Base-by-base conservation (phyloP, 345 rosid species). In the Euphorbia peplus region DNA sequence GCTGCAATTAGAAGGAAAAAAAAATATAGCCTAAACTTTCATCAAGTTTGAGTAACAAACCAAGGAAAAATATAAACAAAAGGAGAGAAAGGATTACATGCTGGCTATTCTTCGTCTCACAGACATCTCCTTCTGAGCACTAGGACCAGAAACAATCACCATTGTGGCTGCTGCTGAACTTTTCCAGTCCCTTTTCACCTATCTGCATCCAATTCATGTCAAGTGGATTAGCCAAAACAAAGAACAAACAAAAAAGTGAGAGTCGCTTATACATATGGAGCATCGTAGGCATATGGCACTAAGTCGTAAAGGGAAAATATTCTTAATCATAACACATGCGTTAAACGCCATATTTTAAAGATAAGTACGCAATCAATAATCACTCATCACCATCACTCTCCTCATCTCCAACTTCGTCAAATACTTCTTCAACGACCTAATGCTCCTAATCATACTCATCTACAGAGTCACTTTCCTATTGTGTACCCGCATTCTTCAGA, bases 51-150 rank as follows among this genome's bases (percentile, higher is more conserved):
- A 15, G 5, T 63, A 32, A 30, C 12, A 37, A 13, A 42, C 8
- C 12, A 7, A 44, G 12, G 60, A 16, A 28, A 37, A 26, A 59
- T 32, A 58, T 53, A 47, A 64, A 42, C 6, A 32, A 6, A 8
- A n/a, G n/a, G 15, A 44, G 64, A 64, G 54, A 30, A 9, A 37
- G 50, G 50, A 61, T 32, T 88, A 95, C 97, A 82, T 90, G 79
- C 79, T 88, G 57, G 84, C 73, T 30, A 95, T 86, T 73, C 85
- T 85, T 81, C 85, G 83, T 76, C 99, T 85, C 67, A 87, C 78
- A 60, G 81, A 47, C 19, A 66, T 66, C 67, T 73, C 60, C 60
- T 61, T 66, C 30, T 41, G 62, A n/a, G 48, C 16, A 32, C 47
- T 55, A 25, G 2, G 8, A 57, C 50, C 58, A 1, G 69, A 64